Evolutionary conservation across 257 asterid genomes (phyloP).

Genomic region (Primulina eburnea): DNA sequence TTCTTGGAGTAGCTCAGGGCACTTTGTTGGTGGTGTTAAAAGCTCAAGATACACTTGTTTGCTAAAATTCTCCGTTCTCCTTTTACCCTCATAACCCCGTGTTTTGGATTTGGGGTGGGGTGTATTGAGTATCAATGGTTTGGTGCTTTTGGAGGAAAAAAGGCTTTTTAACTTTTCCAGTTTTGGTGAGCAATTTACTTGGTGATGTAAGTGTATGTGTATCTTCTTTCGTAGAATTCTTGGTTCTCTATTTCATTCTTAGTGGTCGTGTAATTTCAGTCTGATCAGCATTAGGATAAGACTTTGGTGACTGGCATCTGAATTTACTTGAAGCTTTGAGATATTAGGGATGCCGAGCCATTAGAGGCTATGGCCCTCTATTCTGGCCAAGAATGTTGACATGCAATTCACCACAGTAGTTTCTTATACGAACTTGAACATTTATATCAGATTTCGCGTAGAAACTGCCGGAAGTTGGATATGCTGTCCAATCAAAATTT

Average conservation of each 20-base stretch:
- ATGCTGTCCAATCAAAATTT: slow-evolving; percentile 43
- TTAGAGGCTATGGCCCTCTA: neutral
- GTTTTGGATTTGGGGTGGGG: too few species aligned
- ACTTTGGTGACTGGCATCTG: neutral
- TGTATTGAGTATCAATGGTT: too few species aligned
- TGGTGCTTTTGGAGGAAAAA: too few species aligned
- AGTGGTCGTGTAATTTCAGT: neutral
- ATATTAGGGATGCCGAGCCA: neutral
- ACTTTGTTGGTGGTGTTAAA: too few species aligned
- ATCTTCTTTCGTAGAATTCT: too few species aligned
- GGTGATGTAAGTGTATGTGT: too few species aligned
- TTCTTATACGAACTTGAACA: slow-evolving; percentile 9
- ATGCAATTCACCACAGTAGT: neutral
- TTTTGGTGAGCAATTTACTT: too few species aligned
- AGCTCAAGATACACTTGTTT: too few species aligned
- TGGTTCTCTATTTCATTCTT: too few species aligned
- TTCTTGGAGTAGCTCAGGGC: too few species aligned
- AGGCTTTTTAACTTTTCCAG: neutral
- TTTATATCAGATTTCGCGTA: slow-evolving; percentile 44
- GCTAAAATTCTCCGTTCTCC: too few species aligned
- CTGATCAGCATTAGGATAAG: neutral
- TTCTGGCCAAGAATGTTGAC: neutral
- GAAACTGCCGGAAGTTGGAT: slow-evolving; percentile 31
- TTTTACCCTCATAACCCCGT: too few species aligned
- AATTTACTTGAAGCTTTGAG: neutral